phyloP scores from a whole-genome alignment of 805 yeast species.

The Millerozyma miso region DNA sequence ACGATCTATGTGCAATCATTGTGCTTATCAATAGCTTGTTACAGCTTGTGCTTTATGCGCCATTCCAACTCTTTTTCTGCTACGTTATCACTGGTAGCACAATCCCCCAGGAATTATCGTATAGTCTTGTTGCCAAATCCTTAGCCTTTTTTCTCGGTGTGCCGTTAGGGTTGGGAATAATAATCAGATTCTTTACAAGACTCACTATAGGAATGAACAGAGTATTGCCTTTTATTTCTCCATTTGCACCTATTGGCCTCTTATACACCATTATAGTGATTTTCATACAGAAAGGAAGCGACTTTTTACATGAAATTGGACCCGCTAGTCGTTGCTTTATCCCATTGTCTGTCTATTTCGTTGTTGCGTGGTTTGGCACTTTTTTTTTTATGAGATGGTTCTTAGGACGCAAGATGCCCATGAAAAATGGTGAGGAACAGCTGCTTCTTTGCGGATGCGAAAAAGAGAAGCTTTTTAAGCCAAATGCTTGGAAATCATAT shows the following conservation, averaged over 20 bases:
- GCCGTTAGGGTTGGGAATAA: constrained; percentile 45
- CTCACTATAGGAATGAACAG: constrained; percentile 24
- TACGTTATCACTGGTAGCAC: constrained; percentile 36
- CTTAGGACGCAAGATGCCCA: constrained; percentile 7
- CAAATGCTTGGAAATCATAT: constrained; percentile 17
- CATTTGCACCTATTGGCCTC: constrained; percentile 49
- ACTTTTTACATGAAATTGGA: constrained; percentile 44
- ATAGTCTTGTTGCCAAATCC: constrained; percentile 41
- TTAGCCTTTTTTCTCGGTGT: constrained; percentile 53
- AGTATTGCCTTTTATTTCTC: constrained; percentile 40
- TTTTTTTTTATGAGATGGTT: constrained; percentile 32
- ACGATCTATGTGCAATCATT: constrained; percentile 46
- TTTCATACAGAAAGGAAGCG: constrained; percentile 48
- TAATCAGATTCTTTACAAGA: constrained; percentile 31
- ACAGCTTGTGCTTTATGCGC: constrained; percentile 51
- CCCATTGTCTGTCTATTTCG: constrained; percentile 47
- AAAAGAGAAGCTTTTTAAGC: constrained; percentile 10
- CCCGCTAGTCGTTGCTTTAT: constrained; percentile 47
- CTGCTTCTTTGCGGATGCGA: constrained; percentile 39
- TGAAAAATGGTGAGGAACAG: constrained; percentile 8
- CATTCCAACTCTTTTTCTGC: constrained; percentile 45
- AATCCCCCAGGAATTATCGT: constrained; percentile 19
- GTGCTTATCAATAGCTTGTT: constrained; percentile 48
- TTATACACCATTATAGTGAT: constrained; percentile 49
- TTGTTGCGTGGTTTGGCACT: constrained; percentile 45